Evolutionary conservation across 306 rosid species (phyloP), one percentile per base, ranked within the genome.

Genomic region (Dicorynia guianensis): DNA sequence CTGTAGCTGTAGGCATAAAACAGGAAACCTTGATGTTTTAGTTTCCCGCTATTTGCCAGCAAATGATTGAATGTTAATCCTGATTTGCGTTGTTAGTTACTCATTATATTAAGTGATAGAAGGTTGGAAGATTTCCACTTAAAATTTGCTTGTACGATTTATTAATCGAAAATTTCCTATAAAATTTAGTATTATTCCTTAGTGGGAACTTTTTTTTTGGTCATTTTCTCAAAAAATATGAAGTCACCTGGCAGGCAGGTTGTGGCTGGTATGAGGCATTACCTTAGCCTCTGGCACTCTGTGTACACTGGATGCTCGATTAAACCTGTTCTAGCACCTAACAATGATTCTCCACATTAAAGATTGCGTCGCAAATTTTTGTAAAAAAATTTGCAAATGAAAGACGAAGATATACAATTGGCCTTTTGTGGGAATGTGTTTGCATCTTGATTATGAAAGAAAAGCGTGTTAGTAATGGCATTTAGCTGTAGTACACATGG

Each of bases 1-100:
- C 38, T 65, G 38, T 72, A 67, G 67, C 57, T 48, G 75, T 72
- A 77, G 79, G 65, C 79, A 67, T 82, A 61, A 69, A 67, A 73
- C 76, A 60, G 71, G 72, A 67, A 78, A 82, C 80, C 52, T 13
- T 57, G 65, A 55, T 69, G 57, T 18, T 35, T 25, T 9, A 20
- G 43, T 35, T 30, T 69, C 34, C 76, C 58, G 36, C 78, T 19
- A 44, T 59, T 46, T 82, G 34, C 79, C 57, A 42, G 79, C 12
- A 42, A 35, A 69, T 52, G 79, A 63, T 42, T 48, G 62, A 33
- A 76, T 63, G 44, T 71, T 71, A 49, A 35, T 56, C 3, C 2
- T 43, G 36, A 33, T 49, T 8, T 64, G 79, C 67, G 14, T 38
- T 63, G 64, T 63, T 25, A 25, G 30, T 25, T 25, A 25, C 30